Conservation (phyloP, 2,329 filamentous ascomycete genomes). For the Alternaria arborescens region DNA sequence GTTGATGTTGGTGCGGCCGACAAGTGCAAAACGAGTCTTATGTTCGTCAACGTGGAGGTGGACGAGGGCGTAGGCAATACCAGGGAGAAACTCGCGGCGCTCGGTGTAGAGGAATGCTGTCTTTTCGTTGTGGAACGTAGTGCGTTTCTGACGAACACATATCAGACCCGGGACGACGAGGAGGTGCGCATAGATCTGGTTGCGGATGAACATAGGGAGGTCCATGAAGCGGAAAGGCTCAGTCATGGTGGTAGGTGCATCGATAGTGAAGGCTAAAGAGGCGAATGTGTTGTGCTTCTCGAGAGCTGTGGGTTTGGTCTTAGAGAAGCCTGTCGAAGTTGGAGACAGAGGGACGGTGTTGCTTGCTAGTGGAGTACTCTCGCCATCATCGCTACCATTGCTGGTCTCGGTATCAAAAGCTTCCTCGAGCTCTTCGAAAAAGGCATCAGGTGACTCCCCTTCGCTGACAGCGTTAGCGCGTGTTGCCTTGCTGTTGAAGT, state of each 20-base stretch:
- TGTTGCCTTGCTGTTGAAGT: constrained; percentile 3
- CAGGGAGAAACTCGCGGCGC: constrained; percentile 30
- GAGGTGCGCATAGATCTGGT: constrained; percentile 32
- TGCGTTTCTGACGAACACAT: constrained; percentile 39
- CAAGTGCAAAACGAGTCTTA: constrained; percentile 28
- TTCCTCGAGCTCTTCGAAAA: constrained; percentile 21
- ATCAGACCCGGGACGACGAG: constrained; percentile 36
- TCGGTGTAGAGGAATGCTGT: constrained; percentile 28
- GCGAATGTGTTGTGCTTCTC: constrained; percentile 7
- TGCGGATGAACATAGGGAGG: constrained; percentile 32
- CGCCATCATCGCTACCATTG: constrained; percentile 4
- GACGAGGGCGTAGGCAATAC: constrained; percentile 33
- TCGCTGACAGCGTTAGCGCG: constrained; percentile 3
- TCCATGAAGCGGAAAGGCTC: constrained; percentile 30
- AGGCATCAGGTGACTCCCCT: constrained; percentile 11
- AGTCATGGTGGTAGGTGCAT: background rate
- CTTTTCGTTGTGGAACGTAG: constrained; percentile 22
- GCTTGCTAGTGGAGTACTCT: background rate
- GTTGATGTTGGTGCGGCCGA: constrained; percentile 24
- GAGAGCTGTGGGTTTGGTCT: background rate
- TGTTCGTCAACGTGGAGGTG: constrained; percentile 24
- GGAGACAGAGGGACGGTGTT: constrained; percentile 1
- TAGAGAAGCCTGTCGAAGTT: background rate
- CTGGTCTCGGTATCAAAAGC: constrained; percentile 15
- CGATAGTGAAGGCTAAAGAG: background rate